Evolutionary conservation across 305 asterid species (phyloP).

Genomic region (Caryopteris hybrid): DNA sequence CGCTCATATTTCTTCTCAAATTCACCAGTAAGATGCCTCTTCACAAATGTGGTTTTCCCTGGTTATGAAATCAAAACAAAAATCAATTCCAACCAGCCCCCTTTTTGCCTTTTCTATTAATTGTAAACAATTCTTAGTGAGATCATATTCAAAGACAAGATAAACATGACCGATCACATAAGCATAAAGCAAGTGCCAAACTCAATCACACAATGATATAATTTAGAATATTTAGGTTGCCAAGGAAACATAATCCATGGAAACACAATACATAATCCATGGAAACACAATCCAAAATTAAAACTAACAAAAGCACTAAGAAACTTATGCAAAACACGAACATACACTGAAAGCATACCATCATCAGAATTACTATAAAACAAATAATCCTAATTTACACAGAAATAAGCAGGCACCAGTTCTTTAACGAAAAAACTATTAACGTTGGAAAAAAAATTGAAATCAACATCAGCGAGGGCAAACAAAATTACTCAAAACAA

Average conservation of each 20-base stretch:
- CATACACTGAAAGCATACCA: not conserved
- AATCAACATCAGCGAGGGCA: not conserved
- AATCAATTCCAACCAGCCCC: no score
- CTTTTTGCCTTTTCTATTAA: no score
- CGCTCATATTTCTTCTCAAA: slow-evolving; percentile 72
- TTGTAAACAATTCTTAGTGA: no score
- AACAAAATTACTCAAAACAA: no score
- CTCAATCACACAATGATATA: not conserved
- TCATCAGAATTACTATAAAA: not conserved
- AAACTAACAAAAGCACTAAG: not conserved
- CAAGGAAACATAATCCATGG: not conserved
- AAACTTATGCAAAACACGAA: not conserved
- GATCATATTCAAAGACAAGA: no score
- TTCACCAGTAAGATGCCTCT: slow-evolving; percentile 78
- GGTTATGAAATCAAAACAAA: no score
- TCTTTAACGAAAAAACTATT: no score
- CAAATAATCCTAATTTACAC: not conserved
- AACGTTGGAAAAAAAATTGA: no score
- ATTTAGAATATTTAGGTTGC: not conserved
- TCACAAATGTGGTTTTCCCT: slow-evolving; percentile 74
- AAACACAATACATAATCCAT: not conserved
- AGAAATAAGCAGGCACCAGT: no score
- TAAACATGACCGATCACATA: no score
- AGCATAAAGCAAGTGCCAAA: not conserved
- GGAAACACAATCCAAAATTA: not conserved